These are phyloP conservation scores for Salinomyces thailandicus DNA, from an alignment of 2,329 filamentous ascomycete species.

Conservation along the genomic window DNA sequence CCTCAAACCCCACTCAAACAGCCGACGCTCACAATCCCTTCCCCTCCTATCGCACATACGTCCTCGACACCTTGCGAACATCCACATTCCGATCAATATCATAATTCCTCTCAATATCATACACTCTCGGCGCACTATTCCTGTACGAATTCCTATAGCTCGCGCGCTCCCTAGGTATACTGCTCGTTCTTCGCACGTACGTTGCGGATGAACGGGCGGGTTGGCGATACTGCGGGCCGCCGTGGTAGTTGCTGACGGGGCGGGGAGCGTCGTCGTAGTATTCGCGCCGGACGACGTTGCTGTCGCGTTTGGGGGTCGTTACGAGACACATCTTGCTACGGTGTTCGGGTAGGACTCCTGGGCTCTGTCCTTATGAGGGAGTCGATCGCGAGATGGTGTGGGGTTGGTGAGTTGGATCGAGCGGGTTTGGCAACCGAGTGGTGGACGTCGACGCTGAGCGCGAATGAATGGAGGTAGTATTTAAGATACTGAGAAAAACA, in stretches of 20 bases:
- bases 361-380: too few species aligned
- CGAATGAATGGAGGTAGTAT: too few species aligned
- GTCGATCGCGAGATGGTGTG: too few species aligned
- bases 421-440: too few species aligned
- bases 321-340: conserved; percentile 3
- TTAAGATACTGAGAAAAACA: too few species aligned
- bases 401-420: too few species aligned
- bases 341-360: too few species aligned
- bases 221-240: conserved; percentile 10
- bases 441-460: too few species aligned
- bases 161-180: conserved; percentile 13
- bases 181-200: conserved; percentile 12
- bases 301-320: neutral
- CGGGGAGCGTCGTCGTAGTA: conserved; percentile 14
- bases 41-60: conserved; percentile 14
- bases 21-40: too few species aligned
- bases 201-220: conserved; percentile 8
- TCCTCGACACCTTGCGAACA: conserved; percentile 10
- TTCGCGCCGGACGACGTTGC: neutral
- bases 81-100: conserved; percentile 8
- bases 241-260: conserved; percentile 24
- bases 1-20: too few species aligned
- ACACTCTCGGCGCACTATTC: conserved; percentile 8
- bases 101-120: conserved; percentile 7
- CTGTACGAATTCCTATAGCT: conserved; percentile 16